phyloP scores from a whole-genome alignment of 805 yeast genomes.

The Teunomyces aglyptinius region DNA sequence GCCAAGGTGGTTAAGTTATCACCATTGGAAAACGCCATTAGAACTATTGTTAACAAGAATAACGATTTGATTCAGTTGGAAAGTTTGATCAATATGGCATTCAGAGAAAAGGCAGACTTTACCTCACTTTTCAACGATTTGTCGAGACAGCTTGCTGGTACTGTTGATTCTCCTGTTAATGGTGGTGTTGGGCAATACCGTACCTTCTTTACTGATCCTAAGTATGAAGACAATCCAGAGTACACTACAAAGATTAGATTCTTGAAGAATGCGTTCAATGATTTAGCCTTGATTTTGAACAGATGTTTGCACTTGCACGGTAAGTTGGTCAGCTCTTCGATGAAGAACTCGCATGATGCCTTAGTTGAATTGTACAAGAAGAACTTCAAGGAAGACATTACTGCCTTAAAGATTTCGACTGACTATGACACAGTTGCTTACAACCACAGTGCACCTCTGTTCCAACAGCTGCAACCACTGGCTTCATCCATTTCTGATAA shows the following conservation, averaged over 20 bases:
- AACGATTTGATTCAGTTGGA: constrained; percentile 72
- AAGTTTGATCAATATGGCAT: constrained; percentile 51
- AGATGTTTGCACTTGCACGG: constrained; percentile 71
- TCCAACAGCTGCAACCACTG: constrained; percentile 12
- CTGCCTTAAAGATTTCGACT: constrained; percentile 34
- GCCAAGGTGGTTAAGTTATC: constrained; percentile 56
- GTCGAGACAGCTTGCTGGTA: constrained; percentile 73
- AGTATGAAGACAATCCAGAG: constrained; percentile 32
- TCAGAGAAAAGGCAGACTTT: constrained; percentile 50
- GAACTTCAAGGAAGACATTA: constrained; percentile 69
- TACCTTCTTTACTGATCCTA: constrained; percentile 52
- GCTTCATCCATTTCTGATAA: constrained; percentile 14
- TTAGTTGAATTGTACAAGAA: constrained; percentile 60
- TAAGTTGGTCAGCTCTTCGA: constrained; percentile 51
- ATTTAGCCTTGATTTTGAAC: constrained; percentile 61
- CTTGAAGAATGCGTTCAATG: constrained; percentile 57
- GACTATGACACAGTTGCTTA: constrained; percentile 29
- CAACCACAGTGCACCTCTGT: constrained; percentile 19
- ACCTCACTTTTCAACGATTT: constrained; percentile 56
- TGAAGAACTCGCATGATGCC: constrained; percentile 65
- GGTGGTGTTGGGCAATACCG: constrained; percentile 89
- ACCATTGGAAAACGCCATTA: constrained; percentile 81
- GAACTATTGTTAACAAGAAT: constrained; percentile 63
- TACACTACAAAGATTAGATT: constrained; percentile 30
- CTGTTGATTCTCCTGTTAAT: constrained; percentile 89